Conservation (phyloP, 2,329 filamentous ascomycete genomes). For the Colletotrichum sp. region DNA sequence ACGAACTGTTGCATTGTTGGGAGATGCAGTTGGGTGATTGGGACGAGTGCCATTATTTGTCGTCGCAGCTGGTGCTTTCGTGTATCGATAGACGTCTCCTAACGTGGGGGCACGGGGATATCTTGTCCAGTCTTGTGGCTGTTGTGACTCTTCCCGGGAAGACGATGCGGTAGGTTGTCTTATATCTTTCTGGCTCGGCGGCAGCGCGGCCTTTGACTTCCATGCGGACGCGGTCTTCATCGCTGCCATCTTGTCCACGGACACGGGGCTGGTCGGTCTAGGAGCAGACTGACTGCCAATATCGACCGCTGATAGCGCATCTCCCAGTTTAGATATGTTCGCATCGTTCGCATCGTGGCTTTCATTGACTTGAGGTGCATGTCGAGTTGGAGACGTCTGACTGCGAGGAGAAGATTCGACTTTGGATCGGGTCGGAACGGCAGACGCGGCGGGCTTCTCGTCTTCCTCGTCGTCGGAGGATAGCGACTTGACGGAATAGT, state of each 20-base stretch:
- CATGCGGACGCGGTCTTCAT: neutral
- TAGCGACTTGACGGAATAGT: slow-evolving; percentile 30
- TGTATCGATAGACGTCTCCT: neutral
- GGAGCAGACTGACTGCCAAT: neutral
- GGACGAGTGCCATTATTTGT: neutral
- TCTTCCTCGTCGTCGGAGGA: slow-evolving; percentile 24
- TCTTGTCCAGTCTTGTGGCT: neutral
- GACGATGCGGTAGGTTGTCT: neutral
- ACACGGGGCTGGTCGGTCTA: neutral
- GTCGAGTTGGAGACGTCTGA: neutral
- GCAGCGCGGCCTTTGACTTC: neutral
- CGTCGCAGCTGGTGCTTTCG: neutral
- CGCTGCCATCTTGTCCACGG: neutral
- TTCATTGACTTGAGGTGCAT: neutral
- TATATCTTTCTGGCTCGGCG: neutral
- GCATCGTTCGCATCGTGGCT: neutral
- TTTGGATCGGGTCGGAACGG: neutral
- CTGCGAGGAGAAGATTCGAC: neutral
- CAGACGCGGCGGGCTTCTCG: neutral
- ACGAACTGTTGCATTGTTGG: too few species aligned
- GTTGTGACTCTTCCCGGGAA: neutral
- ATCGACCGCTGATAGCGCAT: fast-evolving
- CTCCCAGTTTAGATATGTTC: fast-evolving
- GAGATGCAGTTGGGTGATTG: too few species aligned
- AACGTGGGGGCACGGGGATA: neutral